phyloP scores from a whole-genome alignment of 1,284 basidiomycete species.

The Naganishia sp. region DNA sequence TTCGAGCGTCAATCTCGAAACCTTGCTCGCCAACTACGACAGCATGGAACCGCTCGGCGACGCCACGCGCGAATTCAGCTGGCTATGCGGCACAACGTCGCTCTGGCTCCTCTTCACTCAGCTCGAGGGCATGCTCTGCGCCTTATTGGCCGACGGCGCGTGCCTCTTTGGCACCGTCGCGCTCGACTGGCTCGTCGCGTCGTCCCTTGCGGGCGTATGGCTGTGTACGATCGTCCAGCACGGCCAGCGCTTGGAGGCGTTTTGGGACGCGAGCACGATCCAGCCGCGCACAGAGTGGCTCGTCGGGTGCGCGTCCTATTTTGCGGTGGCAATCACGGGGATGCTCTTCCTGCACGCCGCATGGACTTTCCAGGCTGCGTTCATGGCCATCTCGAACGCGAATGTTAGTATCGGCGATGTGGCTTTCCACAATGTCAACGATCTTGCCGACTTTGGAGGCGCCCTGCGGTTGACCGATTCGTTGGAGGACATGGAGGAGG shows the following conservation, averaged over 20 bases:
- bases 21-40: neutral
- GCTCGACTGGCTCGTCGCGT: constrained; percentile 6
- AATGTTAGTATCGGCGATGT: neutral
- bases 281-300: constrained; percentile 5
- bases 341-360: constrained; percentile 12
- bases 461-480: neutral
- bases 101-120: constrained; percentile 13
- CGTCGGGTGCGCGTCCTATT: neutral
- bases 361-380: constrained; percentile 10
- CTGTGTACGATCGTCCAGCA: neutral
- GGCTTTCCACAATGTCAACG: constrained; percentile 6
- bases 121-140: constrained; percentile 8
- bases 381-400: neutral
- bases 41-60: neutral
- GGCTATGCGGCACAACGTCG: neutral
- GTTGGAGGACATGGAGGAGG: constrained; percentile 2
- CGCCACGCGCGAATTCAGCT: constrained; percentile 6
- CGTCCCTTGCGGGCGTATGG: constrained; percentile 6
- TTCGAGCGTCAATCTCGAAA: neutral
- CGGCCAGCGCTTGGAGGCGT: neutral
- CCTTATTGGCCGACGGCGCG: neutral
- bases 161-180: constrained; percentile 2
- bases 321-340: constrained; percentile 1
- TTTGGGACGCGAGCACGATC: neutral
- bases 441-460: constrained; percentile 1